Evolutionary conservation across 371 early-diverging fungal species (phyloP), one percentile per base, ranked within the genome.

Genomic region (Mucor plumbeus): DNA sequence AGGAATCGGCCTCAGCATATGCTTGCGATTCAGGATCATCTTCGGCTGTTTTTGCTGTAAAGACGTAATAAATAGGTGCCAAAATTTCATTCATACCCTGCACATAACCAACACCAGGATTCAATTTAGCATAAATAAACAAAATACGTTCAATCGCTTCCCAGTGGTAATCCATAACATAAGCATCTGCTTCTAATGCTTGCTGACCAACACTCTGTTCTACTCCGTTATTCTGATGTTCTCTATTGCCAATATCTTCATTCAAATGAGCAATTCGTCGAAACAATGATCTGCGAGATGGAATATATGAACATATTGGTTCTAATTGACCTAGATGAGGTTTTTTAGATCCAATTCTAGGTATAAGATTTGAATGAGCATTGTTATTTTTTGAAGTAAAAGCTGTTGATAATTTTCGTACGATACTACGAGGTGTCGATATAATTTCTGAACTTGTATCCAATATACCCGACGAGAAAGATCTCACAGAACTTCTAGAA

Each of bases 11-110:
- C 70, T 95, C 96, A 0, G 94, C 93, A 65, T 93, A 88, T 0
- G 90, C 91, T 82, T 82, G 82, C 1, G 75, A 64, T 59, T 81
- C 85, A 3, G 70, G 62, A 64, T 92, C 90, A 19, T 91, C 87
- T 4, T 72, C 73, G 14, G 64, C 55, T 3, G 63, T 19, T 33
- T 68, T 69, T 0, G 71, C 71, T 26, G 93, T 91, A 68, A 92
- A 80, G 0, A 94, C 88, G 54, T 92, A 94, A 71, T 94, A 95
- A 26, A 95, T 85, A 0, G 96, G 94, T 6, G 89, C 94, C 17
- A 95, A 69, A 36, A 95, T 73, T 69, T 95, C 92, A 70, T 94
- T 95, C 96, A 95, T 95, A 47, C 96, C 94, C 73, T 95, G 96
- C 13, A 94, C 91, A 72, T 95, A 95, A 0, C 94, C 92, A 6